A percentile compares a stretch with the other conserved stretches of the same genome.
phyloP scores from a whole-genome alignment of 2,329 filamentous ascomycete genomes.

The Lojkania enalia region DNA sequence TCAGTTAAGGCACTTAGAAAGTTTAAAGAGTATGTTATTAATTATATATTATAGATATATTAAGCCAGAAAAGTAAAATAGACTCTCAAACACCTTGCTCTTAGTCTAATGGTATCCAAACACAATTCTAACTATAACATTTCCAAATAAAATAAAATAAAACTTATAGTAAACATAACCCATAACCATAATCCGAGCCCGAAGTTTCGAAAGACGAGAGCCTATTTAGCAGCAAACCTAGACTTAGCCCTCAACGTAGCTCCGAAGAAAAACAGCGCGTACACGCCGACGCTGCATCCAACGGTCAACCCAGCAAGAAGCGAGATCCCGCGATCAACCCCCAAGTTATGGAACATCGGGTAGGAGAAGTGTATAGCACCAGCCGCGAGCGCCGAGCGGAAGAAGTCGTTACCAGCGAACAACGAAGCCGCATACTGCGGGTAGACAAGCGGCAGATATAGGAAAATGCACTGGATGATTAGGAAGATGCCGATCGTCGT shows the following conservation, averaged over 20 bases:
- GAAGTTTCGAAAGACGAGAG: too few species aligned
- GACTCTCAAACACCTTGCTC: too few species aligned
- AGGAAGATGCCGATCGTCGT: conserved; percentile 51
- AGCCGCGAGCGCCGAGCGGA: conserved; percentile 60
- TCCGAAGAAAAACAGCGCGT: conserved; percentile 57
- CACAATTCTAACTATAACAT: too few species aligned
- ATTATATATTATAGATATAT: too few species aligned
- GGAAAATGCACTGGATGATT: conserved; percentile 56
- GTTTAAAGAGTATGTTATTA: too few species aligned
- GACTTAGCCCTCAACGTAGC: conserved; percentile 34
- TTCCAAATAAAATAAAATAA: too few species aligned
- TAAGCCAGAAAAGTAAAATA: too few species aligned
- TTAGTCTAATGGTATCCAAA: too few species aligned
- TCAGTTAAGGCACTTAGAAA: too few species aligned
- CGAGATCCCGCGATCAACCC: conserved; percentile 60
- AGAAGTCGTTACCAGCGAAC: conserved; percentile 66
- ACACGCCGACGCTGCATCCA: conserved; percentile 59
- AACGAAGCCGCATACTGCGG: conserved; percentile 54
- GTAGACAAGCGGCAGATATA: conserved; percentile 67
- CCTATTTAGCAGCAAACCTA: conserved; percentile 37
- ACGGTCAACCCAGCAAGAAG: conserved; percentile 54
- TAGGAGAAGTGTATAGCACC: conserved; percentile 63
- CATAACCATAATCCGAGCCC: too few species aligned
- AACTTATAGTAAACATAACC: too few species aligned
- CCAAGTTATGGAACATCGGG: conserved; percentile 63